Evolutionary conservation across 2,329 filamentous ascomycete species (phyloP), one percentile per base, ranked within the genome.

Genomic region (Fusarium continuum): DNA sequence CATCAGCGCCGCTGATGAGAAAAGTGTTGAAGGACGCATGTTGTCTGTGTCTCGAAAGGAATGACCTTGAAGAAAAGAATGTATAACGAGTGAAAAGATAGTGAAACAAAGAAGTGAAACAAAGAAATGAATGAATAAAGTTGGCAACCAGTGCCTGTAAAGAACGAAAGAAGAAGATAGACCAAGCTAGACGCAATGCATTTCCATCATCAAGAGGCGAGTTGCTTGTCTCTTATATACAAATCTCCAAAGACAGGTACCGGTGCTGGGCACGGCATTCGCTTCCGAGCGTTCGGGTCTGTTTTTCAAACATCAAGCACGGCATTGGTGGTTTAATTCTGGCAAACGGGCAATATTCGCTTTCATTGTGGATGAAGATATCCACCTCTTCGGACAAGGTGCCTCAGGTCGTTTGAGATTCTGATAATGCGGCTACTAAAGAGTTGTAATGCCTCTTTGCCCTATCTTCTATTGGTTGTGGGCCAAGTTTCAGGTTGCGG

Each of bases 1-100:
- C 45, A 65, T 55, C 67, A 68, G 36, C 25, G 57, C 63, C n/a
- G 63, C 67, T 32, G 56, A 61, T 9, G 65, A 55, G 46, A 65
- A 4, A 22, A 69, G 43, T 11, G 58, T 46, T 40, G 59, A 61
- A 43, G 66, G 57, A 51, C 53, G 52, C 67, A 69, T 69, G 10
- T 17, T 48, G 45, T n/a, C 39, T n/a, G 7, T 39, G 17, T 45
- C 35, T 32, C 25, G 26, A 38, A 36, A 11, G 49, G 25, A 25
- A 38, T 25, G 23, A 26, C 28, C 8, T 2, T 11, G 20, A 13
- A 13, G 11, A 16, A 34, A 45, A 45, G 54, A 64, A 14, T 49
- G 41, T 47, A 47, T 23, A 14, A 36, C 26, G 40, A 3, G 20
- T 39, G 14, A 45, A 31, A 20, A 19, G 49, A 41, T 29, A 49